Evolutionary conservation across 2,329 filamentous ascomycete genomes (phyloP).

Genomic region (Epichloe bromicola): DNA sequence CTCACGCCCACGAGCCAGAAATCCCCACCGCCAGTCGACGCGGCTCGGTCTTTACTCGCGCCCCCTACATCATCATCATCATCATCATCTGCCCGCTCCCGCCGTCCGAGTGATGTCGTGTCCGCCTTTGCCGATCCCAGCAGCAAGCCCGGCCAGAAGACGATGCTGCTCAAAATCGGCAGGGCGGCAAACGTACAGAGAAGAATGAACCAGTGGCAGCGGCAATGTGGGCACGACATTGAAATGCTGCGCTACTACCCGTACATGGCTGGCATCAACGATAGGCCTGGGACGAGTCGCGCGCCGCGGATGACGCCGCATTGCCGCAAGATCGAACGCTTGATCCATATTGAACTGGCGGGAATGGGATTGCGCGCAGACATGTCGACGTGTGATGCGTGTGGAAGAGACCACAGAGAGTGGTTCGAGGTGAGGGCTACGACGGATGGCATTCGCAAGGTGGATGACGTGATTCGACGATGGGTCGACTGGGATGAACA

Average conservation of each 20-base stretch:
- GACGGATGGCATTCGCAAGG: constrained; percentile 53
- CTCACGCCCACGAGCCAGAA: constrained; percentile 53
- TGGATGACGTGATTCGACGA: constrained; percentile 57
- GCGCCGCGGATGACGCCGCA: constrained; percentile 63
- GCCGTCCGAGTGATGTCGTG: constrained; percentile 43
- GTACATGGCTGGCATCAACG: constrained; percentile 42
- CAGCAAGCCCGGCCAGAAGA: constrained; percentile 30
- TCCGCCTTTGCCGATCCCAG: constrained; percentile 31
- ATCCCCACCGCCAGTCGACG: constrained; percentile 41
- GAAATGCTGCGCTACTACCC: constrained; percentile 88
- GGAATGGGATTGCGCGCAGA: constrained; percentile 42
- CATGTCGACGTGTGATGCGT: constrained; percentile 53
- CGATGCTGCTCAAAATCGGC: constrained; percentile 56
- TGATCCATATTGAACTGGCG: constrained; percentile 83
- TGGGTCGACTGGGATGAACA: constrained; percentile 78
- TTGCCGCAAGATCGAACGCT: constrained; percentile 73
- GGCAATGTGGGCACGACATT: constrained; percentile 82
- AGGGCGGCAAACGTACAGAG: constrained; percentile 73
- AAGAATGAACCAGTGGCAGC: constrained; percentile 82
- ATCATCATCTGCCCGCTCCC: constrained; percentile 18
- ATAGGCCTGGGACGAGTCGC: constrained; percentile 14
- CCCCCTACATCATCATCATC: constrained; percentile 30
- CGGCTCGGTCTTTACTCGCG: constrained; percentile 44
- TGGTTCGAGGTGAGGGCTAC: constrained; percentile 87
- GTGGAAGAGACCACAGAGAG: constrained; percentile 76